Percentiles rank a stretch among this genome's conserved stretches.
phyloP scores from a whole-genome alignment of 148 eudicot genomes.

The Linanthus parryae region DNA sequence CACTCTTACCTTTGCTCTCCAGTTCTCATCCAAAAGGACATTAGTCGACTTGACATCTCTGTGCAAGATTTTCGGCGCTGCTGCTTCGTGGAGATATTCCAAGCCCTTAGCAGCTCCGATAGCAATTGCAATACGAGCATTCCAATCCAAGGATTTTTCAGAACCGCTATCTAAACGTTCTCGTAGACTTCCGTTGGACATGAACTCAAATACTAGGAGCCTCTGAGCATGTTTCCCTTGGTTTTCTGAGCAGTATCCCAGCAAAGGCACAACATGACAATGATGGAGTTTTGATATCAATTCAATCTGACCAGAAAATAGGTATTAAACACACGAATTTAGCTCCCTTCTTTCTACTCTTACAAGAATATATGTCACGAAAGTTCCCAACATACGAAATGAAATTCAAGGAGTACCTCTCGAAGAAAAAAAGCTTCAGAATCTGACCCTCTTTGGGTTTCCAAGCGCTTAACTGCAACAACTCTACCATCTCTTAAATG shows the following conservation, averaged over 20 bases:
- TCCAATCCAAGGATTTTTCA: slow-evolving; percentile 67
- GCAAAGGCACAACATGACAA: slow-evolving; percentile 78
- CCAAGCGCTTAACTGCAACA: slow-evolving; percentile 77
- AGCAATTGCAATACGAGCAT: slow-evolving; percentile 68
- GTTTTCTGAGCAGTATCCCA: slow-evolving; percentile 72
- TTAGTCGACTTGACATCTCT: slow-evolving; percentile 96
- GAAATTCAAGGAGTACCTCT: slow-evolving; percentile 58
- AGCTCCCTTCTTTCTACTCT: not conserved
- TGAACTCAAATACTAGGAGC: slow-evolving; percentile 76
- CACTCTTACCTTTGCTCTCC: slow-evolving; percentile 71
- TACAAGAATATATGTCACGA: not conserved
- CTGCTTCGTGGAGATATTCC: slow-evolving; percentile 97
- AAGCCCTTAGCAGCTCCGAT: slow-evolving; percentile 96
- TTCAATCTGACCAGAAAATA: slow-evolving; percentile 48
- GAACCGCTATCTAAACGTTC: slow-evolving; percentile 69
- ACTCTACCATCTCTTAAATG: slow-evolving; percentile 60
- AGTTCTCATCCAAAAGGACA: slow-evolving; percentile 75
- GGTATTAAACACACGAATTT: not conserved
- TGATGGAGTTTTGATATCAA: slow-evolving; percentile 87
- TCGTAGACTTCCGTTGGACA: slow-evolving; percentile 79
- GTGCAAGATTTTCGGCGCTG: slow-evolving; percentile 93
- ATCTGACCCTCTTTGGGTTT: slow-evolving; percentile 43
- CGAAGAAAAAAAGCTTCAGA: slow-evolving; percentile 57
- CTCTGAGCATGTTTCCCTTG: slow-evolving; percentile 67
- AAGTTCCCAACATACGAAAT: not conserved